These are phyloP conservation scores for Prototheca cutis DNA, from an alignment of 163 green algal genomes.

Conservation along the genomic window DNA sequence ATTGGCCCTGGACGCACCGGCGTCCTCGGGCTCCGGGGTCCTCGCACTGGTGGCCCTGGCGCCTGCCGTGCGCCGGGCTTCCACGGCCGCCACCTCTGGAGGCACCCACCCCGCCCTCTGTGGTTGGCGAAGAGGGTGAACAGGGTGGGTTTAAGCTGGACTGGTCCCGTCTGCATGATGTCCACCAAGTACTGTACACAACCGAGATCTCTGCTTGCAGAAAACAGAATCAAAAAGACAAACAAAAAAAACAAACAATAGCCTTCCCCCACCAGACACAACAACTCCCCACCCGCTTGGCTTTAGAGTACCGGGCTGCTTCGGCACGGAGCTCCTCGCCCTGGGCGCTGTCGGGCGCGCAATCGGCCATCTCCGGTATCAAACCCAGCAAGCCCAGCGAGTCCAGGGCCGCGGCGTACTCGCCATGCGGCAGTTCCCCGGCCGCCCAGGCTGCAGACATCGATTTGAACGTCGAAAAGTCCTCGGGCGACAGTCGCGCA, in stretches of 20 bases:
- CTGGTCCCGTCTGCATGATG: too few species aligned
- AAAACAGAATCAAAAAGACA: too few species aligned
- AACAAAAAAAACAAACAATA: too few species aligned
- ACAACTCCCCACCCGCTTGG: background rate
- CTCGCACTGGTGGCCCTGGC: too few species aligned
- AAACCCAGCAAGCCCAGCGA: conserved; percentile 28
- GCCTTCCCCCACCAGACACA: too few species aligned
- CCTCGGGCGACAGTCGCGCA: conserved; percentile 21
- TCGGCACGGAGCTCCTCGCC: conserved; percentile 36
- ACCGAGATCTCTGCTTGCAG: too few species aligned
- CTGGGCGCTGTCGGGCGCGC: conserved; percentile 43
- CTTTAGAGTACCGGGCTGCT: conserved; percentile 10
- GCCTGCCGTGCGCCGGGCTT: too few species aligned
- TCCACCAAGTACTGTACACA: too few species aligned
- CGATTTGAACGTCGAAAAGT: conserved; percentile 28
- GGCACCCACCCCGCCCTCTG: background rate
- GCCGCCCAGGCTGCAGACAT: conserved; percentile 14
- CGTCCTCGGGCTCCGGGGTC: too few species aligned
- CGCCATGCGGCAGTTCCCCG: conserved; percentile 4
- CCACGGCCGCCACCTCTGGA: background rate
- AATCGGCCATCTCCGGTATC: conserved; percentile 53
- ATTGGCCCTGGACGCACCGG: too few species aligned
- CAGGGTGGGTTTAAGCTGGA: too few species aligned
- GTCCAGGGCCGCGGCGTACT: conserved; percentile 31
- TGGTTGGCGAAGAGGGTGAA: too few species aligned